Conservation (phyloP, 2,329 filamentous ascomycete species). For the Chaetomiaceae sp. region DNA sequence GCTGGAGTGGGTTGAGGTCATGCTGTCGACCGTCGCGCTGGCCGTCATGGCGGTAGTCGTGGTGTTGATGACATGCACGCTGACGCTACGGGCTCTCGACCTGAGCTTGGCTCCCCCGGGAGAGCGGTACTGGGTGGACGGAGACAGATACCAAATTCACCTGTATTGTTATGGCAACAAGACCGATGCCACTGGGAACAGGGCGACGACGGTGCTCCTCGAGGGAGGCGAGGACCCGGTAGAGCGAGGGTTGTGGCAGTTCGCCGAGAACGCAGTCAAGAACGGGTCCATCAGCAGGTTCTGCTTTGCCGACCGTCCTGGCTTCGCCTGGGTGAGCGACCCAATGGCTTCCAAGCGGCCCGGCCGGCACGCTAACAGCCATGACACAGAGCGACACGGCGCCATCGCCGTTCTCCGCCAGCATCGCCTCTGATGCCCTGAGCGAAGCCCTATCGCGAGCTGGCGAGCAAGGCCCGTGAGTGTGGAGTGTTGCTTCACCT, state of each 20-base stretch:
- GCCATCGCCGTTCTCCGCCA: conserved; percentile 85
- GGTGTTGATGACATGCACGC: conserved; percentile 69
- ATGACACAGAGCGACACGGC: conserved; percentile 64
- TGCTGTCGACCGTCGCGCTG: conserved; percentile 67
- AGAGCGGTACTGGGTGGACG: conserved; percentile 72
- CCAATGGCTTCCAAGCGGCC: neutral
- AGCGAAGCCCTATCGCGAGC: conserved; percentile 77
- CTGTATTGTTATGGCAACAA: conserved; percentile 76
- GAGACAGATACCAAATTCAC: conserved; percentile 79
- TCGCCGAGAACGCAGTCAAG: conserved; percentile 67
- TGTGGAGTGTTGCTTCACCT: neutral
- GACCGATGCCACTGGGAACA: conserved; percentile 47
- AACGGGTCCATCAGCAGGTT: conserved; percentile 83
- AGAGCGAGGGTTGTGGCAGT: conserved; percentile 71
- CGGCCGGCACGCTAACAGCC: neutral
- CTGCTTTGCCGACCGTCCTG: conserved; percentile 93
- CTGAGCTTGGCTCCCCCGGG: conserved; percentile 68
- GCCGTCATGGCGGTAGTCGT: conserved; percentile 60
- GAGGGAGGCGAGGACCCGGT: conserved; percentile 78
- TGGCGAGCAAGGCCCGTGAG: conserved; percentile 68
- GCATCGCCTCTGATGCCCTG: conserved; percentile 83
- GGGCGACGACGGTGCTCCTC: conserved; percentile 72
- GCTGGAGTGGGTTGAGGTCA: conserved; percentile 75
- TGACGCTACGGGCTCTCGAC: conserved; percentile 76
- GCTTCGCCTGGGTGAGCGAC: conserved; percentile 61